A percentile compares a stretch with the other conserved stretches of the same genome.
Evolutionary conservation across 1,284 basidiomycete genomes (phyloP).

Genomic region (Rhodotorula sp.): DNA sequence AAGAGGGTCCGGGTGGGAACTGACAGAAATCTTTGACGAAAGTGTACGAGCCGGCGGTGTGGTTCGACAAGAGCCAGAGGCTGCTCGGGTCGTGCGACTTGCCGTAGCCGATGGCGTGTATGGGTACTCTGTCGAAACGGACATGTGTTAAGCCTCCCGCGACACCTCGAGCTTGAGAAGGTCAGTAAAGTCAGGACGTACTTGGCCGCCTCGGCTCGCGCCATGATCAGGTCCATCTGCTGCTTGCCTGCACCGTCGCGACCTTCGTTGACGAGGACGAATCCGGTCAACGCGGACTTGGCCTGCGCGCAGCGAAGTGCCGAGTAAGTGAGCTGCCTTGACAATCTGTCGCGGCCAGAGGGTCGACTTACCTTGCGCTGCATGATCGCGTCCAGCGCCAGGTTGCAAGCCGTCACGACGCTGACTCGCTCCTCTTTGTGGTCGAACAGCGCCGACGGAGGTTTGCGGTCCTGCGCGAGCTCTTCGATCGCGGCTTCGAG

Average conservation of each 20-base stretch:
- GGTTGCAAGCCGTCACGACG: conserved; percentile 90
- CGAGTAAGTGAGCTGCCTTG: not conserved
- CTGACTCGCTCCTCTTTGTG: conserved; percentile 86
- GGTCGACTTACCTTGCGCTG: conserved; percentile 66
- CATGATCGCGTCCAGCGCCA: conserved; percentile 82
- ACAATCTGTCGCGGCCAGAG: too few species aligned
- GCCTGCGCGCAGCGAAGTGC: conserved; percentile 46
- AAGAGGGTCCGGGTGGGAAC: conserved; percentile 12
- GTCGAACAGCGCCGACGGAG: conserved; percentile 62
- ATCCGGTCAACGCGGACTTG: conserved; percentile 82
- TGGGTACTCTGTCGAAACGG: conserved; percentile 62
- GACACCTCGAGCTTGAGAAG: not conserved
- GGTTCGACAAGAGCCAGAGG: conserved; percentile 98
- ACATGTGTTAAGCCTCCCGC: not conserved
- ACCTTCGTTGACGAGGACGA: conserved; percentile 89
- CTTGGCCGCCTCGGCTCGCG: conserved; percentile 91
- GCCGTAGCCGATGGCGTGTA: conserved; percentile 95
- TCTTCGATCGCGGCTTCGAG: conserved; percentile 75
- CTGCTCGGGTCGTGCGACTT: conserved; percentile 94
- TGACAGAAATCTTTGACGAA: conserved; percentile 84
- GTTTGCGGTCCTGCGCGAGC: conserved; percentile 55
- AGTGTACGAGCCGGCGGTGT: conserved; percentile 94
- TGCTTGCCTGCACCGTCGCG: conserved; percentile 85
- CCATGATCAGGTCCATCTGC: conserved; percentile 97
- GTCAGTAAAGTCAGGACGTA: conserved; percentile 40